A percentile compares a stretch with the other conserved stretches of the same genome.
Evolutionary conservation across 2,329 filamentous ascomycete species (phyloP).

Genomic region (Aspergillus phoenicis): DNA sequence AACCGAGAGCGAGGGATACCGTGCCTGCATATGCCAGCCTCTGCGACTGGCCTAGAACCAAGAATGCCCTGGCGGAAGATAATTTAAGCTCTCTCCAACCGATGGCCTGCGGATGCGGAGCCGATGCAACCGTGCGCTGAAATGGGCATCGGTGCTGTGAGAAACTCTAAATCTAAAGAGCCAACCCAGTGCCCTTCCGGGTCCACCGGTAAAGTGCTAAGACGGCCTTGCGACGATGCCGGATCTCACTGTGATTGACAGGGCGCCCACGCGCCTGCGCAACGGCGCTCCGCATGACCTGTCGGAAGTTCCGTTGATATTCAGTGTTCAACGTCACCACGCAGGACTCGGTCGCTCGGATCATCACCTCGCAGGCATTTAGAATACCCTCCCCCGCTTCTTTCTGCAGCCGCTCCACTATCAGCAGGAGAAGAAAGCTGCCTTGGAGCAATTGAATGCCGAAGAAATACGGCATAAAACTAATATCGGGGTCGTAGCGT

Average conservation of each 20-base stretch:
- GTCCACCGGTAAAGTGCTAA: slow-evolving; percentile 88
- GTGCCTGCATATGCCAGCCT: slow-evolving; percentile 6
- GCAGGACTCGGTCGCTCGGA: slow-evolving; percentile 87
- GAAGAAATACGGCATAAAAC: slow-evolving; percentile 97
- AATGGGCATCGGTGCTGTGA: not conserved
- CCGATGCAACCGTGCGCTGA: not conserved
- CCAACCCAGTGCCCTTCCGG: slow-evolving; percentile 84
- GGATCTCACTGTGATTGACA: slow-evolving; percentile 82
- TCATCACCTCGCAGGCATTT: slow-evolving; percentile 87
- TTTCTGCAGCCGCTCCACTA: slow-evolving; percentile 83
- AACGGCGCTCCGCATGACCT: slow-evolving; percentile 89
- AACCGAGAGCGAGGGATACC: not conserved
- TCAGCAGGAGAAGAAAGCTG: slow-evolving; percentile 81
- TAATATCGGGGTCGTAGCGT: slow-evolving; percentile 85
- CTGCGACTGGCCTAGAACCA: not conserved
- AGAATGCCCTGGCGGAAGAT: not conserved
- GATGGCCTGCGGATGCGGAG: not conserved
- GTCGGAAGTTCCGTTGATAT: slow-evolving; percentile 94
- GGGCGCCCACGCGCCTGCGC: slow-evolving; percentile 83
- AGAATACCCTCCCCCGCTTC: slow-evolving; percentile 86
- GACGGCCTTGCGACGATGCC: slow-evolving; percentile 79
- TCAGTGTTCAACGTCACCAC: slow-evolving; percentile 90
- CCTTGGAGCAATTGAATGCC: slow-evolving; percentile 91
- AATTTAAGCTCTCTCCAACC: slow-evolving; percentile 3
- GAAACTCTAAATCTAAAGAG: slow-evolving; percentile 41